Evolutionary conservation across 345 rosid species (phyloP).

Genomic region (Brassica carinata): DNA sequence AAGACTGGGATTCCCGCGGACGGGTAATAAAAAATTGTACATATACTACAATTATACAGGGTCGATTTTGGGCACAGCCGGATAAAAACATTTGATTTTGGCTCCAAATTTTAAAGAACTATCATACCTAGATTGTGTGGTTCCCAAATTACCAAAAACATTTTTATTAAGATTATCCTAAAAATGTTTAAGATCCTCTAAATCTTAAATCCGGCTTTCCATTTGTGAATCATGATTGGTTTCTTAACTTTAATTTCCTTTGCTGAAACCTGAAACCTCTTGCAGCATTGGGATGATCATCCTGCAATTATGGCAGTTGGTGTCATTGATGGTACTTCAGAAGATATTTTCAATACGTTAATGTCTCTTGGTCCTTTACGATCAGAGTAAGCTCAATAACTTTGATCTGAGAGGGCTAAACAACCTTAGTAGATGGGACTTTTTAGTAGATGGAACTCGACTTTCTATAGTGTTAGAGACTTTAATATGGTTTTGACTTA

Average conservation of each 20-base stretch:
- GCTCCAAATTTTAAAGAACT: background rate
- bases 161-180: background rate
- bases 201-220: background rate
- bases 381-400: slow-evolving; percentile 66
- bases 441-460: background rate
- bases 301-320: slow-evolving; percentile 98
- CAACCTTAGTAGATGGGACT: background rate
- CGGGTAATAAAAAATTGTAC: slow-evolving; percentile 46
- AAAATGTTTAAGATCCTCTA: background rate
- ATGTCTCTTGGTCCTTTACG: slow-evolving; percentile 89
- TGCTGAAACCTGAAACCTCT: slow-evolving; percentile 27
- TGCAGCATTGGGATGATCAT: slow-evolving; percentile 86
- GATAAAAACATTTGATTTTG: background rate
- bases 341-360: slow-evolving; percentile 71
- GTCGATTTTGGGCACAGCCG: background rate
- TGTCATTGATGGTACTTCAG: slow-evolving; percentile 75
- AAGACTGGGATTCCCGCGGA: slow-evolving; percentile 66
- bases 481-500: background rate
- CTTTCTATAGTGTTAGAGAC: background rate
- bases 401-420: background rate
- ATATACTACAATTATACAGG: background rate
- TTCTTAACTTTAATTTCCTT: background rate
- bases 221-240: background rate
- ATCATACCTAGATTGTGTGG: background rate
- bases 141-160: background rate